Base-by-base conservation (phyloP, 2,329 filamentous ascomycete genomes). In the Talaromyces atroroseus region DNA sequence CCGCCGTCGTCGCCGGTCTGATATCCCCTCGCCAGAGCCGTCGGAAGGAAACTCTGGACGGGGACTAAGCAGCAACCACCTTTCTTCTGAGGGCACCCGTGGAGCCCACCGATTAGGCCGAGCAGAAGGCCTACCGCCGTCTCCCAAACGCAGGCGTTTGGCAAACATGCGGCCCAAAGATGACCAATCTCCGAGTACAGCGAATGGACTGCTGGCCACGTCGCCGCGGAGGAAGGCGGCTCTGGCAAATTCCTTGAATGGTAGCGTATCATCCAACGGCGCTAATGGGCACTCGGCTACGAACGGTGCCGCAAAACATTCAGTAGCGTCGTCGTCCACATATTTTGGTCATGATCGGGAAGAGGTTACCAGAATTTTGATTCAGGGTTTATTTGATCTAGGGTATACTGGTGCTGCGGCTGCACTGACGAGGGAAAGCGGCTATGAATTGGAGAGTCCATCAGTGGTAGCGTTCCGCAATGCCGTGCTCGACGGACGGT, bases 291-390 rank as follows among this genome's bases (percentile, higher is more conserved):
- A 70, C 26, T 63, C 68, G 32, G 66, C 71, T 12, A 67, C 68
- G 18, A 76, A 75, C 59, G 75, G 75, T 29, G 68, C 73, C 2
- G 64, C 65, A 42, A 72, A 70, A 54, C 64, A 67, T 11, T 60
- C 64, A 5, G 61, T 60, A 40, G 59, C 65, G 48, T 59, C 67
- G 48, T 59, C 67, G 29, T 59, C 76, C 5, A 76, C 77, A 34
- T 97, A 95, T 71, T 87, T 85, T 67, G 92, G 91, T 18, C 92
- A 97, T 68, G 84, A 94, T 68, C 84, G 90, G 68, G 91, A 96
- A 77, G 92, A 99, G 75, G 87, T 97, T 46, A 95, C 92, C 5
- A 82, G 94, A 54, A 88, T 97, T 61, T 74, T 99, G 65, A 94
- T 99, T 66, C 94, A 99, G 73, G 89, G 91, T 36, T 76, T 99